phyloP scores from a whole-genome alignment of 2,329 filamentous ascomycete genomes.

The Aspergillus chevalieri region DNA sequence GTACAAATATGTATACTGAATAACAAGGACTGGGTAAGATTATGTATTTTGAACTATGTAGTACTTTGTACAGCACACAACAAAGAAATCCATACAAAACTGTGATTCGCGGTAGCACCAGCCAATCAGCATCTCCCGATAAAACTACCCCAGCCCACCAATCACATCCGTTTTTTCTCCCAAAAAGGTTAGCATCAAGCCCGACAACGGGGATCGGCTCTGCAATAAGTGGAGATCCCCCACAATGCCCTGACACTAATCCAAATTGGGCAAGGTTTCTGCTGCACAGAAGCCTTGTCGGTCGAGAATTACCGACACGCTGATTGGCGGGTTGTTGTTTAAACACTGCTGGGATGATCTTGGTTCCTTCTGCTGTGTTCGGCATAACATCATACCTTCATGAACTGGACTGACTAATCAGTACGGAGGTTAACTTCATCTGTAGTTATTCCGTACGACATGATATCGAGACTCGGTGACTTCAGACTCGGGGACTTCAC shows the following conservation, averaged over 20 bases:
- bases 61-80: too few relatives aligned
- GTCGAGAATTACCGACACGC: background rate
- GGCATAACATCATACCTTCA: background rate
- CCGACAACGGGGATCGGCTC: constrained; percentile 23
- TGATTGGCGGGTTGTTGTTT: background rate
- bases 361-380: background rate
- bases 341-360: too few relatives aligned
- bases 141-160: constrained; percentile 15
- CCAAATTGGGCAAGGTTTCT: background rate
- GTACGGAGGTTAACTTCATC: too few relatives aligned
- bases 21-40: too few relatives aligned
- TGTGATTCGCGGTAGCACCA: background rate
- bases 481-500: too few relatives aligned
- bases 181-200: constrained; percentile 17
- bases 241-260: constrained; percentile 6
- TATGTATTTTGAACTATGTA: too few relatives aligned
- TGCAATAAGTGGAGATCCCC: constrained; percentile 15
- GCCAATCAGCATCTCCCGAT: constrained; percentile 21
- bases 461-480: too few relatives aligned
- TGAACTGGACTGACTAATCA: too few relatives aligned
- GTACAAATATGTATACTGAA: background rate
- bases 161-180: constrained; percentile 9
- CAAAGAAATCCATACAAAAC: background rate
- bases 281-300: background rate
- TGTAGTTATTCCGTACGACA: too few relatives aligned